Evolutionary conservation across 768 basidiomycete species (phyloP).

Genomic region (Boletus sp.): DNA sequence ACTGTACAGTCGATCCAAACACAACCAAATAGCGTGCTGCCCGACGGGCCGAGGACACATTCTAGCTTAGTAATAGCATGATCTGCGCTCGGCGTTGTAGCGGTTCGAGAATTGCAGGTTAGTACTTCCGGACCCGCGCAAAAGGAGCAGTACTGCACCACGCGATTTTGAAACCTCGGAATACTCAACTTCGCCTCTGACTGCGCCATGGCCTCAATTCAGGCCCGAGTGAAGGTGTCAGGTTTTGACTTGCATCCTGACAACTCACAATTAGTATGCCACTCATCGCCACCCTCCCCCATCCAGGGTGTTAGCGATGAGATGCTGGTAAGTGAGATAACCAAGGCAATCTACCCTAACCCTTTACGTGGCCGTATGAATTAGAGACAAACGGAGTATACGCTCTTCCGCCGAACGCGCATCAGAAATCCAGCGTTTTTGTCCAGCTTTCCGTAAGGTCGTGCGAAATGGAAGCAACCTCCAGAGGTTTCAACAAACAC

Average conservation of each 20-base stretch:
- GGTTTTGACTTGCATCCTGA: background rate
- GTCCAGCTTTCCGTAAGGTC: background rate
- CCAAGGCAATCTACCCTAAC: background rate
- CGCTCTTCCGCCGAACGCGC: too few relatives aligned
- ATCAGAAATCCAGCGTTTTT: too few relatives aligned
- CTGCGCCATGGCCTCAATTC: background rate
- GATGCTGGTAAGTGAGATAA: background rate
- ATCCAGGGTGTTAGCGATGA: background rate
- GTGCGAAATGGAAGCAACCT: background rate
- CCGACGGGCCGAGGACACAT: background rate
- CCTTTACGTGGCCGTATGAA: background rate
- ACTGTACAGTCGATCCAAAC: conserved; percentile 33
- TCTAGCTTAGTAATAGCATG: too few relatives aligned
- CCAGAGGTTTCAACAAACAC: background rate
- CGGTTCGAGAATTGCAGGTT: background rate
- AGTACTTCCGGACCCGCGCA: background rate
- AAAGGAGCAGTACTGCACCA: too few relatives aligned
- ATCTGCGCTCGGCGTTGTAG: background rate
- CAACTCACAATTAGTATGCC: background rate
- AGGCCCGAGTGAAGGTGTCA: background rate
- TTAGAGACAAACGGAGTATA: too few relatives aligned
- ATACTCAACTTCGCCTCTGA: too few relatives aligned
- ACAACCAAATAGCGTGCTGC: conserved; percentile 17
- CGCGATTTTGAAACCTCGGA: too few relatives aligned
- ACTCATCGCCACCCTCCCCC: background rate